Base-by-base conservation (phyloP, 78 protist genomes). In the Tieghemostelium lacteum region DNA sequence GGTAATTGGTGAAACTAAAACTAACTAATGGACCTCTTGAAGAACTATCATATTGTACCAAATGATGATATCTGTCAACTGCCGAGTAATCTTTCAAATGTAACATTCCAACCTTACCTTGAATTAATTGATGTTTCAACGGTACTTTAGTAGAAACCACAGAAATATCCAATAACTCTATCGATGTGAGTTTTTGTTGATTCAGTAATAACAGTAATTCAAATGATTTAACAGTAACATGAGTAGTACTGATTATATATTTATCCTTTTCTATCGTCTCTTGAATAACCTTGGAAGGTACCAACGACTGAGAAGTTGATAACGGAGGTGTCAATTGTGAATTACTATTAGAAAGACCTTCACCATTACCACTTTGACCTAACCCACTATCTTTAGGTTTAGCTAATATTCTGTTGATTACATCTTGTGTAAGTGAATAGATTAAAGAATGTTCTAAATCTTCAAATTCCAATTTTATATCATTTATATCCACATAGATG, bases 391-490 rank as follows among this genome's bases (percentile, higher is more conserved):
- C 6, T 7, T 19, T 19, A 20, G 67, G 19, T 61, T 61, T 61
- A 28, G 67, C 20, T 20, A 55, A 28, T 31, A 83, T 69, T 63
- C 65, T 83, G 8, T 69, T 63, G 8, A 83, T 45, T 10, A 83
- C 91, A 29, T 83, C 91, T n/a, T 83, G 63, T 33, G 78, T 69
- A 14, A 83, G 50, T 34, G 80, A 50, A 34, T 39, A 66, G 40
- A 83, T 83, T 37, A 83, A 63, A 24, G 78, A 55, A n/a, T 83
- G 91, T 33, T 83, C 91, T 24, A 83, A 31, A 58, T 83, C 91
- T 10, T 67, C 17, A 60, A 83, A 83, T 42, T 83, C 80, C 17
- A 83, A 22, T 17, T 54, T 70, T 12, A 83, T 83, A 31, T 83
- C 91, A 36, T 54, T 57, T 29, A 83, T 45, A 26, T 31, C 26